phyloP scores from a whole-genome alignment of 805 yeast species.

The Groenewaldozyma salmanticensis region DNA sequence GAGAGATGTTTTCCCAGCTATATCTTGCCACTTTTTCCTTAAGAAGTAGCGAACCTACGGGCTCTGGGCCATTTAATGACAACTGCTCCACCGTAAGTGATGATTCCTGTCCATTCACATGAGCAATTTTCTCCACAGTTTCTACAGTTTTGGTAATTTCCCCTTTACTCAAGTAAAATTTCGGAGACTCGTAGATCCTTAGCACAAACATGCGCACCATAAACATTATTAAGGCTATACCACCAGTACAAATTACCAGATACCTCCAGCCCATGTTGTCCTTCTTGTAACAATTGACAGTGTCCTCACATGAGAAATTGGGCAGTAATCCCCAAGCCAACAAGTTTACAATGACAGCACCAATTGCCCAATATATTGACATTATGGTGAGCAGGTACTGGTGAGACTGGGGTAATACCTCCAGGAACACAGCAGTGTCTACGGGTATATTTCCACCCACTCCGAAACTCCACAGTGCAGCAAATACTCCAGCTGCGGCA shows the following conservation, averaged over 20 bases:
- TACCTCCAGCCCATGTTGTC: constrained; percentile 56
- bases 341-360: constrained; percentile 44
- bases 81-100: constrained; percentile 40
- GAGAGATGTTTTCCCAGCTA: constrained; percentile 16
- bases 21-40: too few relatives aligned
- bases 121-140: constrained; percentile 36
- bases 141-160: constrained; percentile 39
- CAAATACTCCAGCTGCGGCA: constrained; percentile 41
- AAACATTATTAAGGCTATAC: constrained; percentile 40
- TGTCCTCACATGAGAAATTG: constrained; percentile 38
- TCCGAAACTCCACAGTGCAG: constrained; percentile 39
- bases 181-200: constrained; percentile 46
- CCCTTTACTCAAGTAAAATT: constrained; percentile 23
- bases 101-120: constrained; percentile 33
- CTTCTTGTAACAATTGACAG: constrained; percentile 33
- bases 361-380: constrained; percentile 56
- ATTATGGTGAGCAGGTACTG: constrained; percentile 44
- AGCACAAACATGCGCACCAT: constrained; percentile 38
- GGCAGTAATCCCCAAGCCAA: constrained; percentile 50
- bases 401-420: constrained; percentile 40
- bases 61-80: constrained; percentile 35
- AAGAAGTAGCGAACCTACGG: too few relatives aligned
- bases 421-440: constrained; percentile 45
- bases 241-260: constrained; percentile 44
- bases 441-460: constrained; percentile 41